Conservation (phyloP, 805 yeast species). For the Spencermartinsiella europaea region DNA sequence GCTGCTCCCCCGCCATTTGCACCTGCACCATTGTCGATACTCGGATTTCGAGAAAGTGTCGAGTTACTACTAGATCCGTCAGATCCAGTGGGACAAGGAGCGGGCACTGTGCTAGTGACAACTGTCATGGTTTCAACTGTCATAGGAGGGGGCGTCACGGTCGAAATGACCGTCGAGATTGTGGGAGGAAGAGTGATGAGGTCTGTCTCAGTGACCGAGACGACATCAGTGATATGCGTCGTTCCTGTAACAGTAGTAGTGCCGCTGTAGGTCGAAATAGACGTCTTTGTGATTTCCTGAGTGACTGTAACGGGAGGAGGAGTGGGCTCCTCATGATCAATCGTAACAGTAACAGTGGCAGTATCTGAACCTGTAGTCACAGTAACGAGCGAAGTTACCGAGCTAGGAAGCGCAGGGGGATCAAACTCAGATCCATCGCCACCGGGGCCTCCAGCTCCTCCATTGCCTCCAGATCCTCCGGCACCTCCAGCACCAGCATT, state of each 20-base stretch:
- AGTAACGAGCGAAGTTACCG: neutral
- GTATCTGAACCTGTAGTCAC: neutral
- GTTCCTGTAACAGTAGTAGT: neutral
- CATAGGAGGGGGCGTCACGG: neutral
- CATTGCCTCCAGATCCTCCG: conserved; percentile 51
- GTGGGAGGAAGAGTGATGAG: neutral
- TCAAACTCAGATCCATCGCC: neutral
- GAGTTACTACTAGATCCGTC: too few species aligned
- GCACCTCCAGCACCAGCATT: conserved; percentile 37
- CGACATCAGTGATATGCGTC: neutral
- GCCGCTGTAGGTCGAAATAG: neutral
- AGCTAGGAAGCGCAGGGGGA: neutral
- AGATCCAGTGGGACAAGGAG: neutral
- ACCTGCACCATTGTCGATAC: too few species aligned
- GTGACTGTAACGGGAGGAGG: neutral
- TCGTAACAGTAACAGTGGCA: neutral
- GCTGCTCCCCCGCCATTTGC: conserved; percentile 3
- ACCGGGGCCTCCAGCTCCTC: conserved; percentile 9
- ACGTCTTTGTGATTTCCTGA: neutral
- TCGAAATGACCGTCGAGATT: neutral
- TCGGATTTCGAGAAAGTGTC: too few species aligned
- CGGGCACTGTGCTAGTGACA: neutral
- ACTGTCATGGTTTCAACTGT: neutral
- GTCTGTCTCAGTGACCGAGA: neutral
- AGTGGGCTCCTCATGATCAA: neutral